Conservation (phyloP, 805 yeast species). For the Pichia cabralensis region DNA sequence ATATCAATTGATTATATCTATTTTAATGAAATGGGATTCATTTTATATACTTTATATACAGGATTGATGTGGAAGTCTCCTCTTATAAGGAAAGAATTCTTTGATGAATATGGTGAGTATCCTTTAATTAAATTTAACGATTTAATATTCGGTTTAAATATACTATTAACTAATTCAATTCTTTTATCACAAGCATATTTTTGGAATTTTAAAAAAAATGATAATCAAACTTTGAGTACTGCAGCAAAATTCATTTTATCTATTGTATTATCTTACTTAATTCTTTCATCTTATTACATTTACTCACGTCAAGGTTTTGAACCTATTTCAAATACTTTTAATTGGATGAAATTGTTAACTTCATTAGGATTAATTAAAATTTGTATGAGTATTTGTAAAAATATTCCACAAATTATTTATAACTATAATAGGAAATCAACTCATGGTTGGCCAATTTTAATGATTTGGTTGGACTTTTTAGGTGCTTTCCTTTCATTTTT, state of each 20-base stretch:
- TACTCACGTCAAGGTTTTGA: constrained; percentile 4
- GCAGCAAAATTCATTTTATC: constrained; percentile 15
- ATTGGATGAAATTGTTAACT: constrained; percentile 26
- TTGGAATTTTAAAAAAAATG: constrained; percentile 27
- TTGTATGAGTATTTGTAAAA: constrained; percentile 26
- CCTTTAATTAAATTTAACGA: constrained; percentile 26
- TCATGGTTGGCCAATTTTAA: constrained; percentile 29
- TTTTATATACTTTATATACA: constrained; percentile 23
- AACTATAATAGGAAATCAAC: constrained; percentile 27
- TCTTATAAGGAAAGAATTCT: constrained; percentile 22
- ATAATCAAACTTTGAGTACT: constrained; percentile 20
- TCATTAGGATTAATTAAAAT: constrained; percentile 26
- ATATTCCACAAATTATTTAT: constrained; percentile 27
- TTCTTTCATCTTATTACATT: constrained; percentile 10
- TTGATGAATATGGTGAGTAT: constrained; percentile 16
- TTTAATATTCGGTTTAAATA: constrained; percentile 24
- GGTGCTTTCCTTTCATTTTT: constrained; percentile 24
- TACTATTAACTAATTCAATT: constrained; percentile 18
- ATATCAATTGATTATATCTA: constrained; percentile 26
- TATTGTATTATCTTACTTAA: constrained; percentile 10
- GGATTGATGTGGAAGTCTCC: constrained; percentile 15
- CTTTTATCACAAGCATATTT: constrained; percentile 25
- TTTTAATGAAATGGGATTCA: constrained; percentile 26
- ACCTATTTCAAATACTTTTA: constrained; percentile 11
- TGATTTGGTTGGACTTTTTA: constrained; percentile 25